Conservation (phyloP, 148 eudicot species). For the Silene uniflora region DNA sequence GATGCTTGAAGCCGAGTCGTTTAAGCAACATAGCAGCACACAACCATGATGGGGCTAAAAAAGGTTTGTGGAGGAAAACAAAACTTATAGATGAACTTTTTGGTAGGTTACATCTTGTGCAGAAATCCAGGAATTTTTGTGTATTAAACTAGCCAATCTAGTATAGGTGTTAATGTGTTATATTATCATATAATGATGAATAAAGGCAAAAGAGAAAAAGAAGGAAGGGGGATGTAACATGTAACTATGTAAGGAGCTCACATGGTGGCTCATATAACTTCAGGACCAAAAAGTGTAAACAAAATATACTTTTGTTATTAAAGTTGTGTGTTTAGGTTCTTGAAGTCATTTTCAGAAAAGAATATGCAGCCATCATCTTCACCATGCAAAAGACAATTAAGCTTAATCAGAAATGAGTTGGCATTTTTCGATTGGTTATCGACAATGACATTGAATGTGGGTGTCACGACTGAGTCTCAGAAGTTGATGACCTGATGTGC, state of each 20-base stretch:
- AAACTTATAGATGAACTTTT: too few species aligned
- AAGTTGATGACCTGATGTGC: slow-evolving; percentile 15
- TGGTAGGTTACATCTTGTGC: too few species aligned
- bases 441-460: slow-evolving; percentile 42
- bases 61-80: too few species aligned
- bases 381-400: slow-evolving; percentile 34
- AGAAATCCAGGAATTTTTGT: neutral
- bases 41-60: too few species aligned
- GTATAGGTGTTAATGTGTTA: slow-evolving; percentile 15
- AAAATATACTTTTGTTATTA: slow-evolving; percentile 6
- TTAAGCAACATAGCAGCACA: too few species aligned
- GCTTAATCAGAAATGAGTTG: slow-evolving; percentile 38
- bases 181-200: slow-evolving; percentile 12
- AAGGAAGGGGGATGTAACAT: slow-evolving; percentile 26
- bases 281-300: slow-evolving; percentile 6
- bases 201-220: slow-evolving; percentile 9
- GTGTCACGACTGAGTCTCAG: slow-evolving; percentile 42
- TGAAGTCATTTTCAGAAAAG: slow-evolving; percentile 41
- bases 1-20: neutral
- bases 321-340: slow-evolving; percentile 31
- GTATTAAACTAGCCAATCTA: too few species aligned
- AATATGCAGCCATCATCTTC: slow-evolving; percentile 35
- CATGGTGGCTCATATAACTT: slow-evolving; percentile 33
- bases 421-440: slow-evolving; percentile 36
- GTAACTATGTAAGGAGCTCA: slow-evolving; percentile 49